Percentiles rank a stretch among this genome's conserved stretches.
These are phyloP conservation scores for Aureobasidium sp. DNA, from an alignment of 2,329 filamentous ascomycete species.

Conservation along the genomic window DNA sequence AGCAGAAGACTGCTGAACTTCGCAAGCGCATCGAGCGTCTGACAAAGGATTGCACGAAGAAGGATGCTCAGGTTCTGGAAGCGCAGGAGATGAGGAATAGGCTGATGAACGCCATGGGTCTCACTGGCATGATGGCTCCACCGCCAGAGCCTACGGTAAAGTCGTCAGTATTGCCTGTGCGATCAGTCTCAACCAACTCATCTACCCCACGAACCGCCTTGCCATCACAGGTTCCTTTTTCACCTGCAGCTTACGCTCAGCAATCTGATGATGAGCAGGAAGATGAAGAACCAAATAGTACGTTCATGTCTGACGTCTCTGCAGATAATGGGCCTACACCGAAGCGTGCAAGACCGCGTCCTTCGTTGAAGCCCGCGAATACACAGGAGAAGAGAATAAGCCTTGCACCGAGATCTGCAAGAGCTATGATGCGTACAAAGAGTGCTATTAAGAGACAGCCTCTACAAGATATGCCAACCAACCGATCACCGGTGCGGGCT, in stretches of 20 bases:
- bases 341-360: conserved; percentile 45
- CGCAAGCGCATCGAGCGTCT: conserved; percentile 33
- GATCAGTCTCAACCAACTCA: conserved; percentile 22
- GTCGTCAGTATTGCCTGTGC: conserved; percentile 21
- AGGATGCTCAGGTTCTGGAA: conserved; percentile 41
- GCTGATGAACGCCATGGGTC: conserved; percentile 41
- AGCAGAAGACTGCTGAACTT: conserved; percentile 27
- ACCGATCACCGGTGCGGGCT: conserved; percentile 28
- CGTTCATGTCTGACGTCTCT: conserved; percentile 33
- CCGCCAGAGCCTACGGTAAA: conserved; percentile 19
- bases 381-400: conserved; percentile 34
- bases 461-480: conserved; percentile 30
- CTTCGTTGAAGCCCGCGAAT: conserved; percentile 35
- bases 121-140: conserved; percentile 23
- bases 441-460: conserved; percentile 30
- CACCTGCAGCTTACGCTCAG: conserved; percentile 9
- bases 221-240: conserved; percentile 7
- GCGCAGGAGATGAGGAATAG: conserved; percentile 41
- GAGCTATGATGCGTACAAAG: conserved; percentile 26
- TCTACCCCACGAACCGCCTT: conserved; percentile 7
- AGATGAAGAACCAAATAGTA: conserved; percentile 24
- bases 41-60: conserved; percentile 35
- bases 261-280: conserved; percentile 16
- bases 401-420: conserved; percentile 20
- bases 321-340: conserved; percentile 41